These are phyloP conservation scores for Venturia pyrina DNA, from an alignment of 2,329 filamentous ascomycete genomes.

Conservation along the genomic window DNA sequence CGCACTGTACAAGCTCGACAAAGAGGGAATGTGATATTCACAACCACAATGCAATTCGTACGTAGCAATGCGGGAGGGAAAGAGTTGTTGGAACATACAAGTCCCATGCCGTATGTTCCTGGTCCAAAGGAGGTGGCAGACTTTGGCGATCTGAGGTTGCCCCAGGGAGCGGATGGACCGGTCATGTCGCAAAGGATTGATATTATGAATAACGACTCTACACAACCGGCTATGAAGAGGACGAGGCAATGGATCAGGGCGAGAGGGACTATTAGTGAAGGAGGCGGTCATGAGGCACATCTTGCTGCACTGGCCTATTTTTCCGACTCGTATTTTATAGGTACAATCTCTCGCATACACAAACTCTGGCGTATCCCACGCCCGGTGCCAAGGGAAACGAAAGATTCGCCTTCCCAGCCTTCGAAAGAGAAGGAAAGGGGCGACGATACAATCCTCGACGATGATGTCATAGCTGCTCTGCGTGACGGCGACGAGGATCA, in stretches of 20 bases:
- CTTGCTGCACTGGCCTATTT: constrained; percentile 86
- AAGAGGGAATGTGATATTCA: constrained; percentile 83
- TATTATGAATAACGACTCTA: constrained; percentile 21
- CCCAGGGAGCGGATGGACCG: constrained; percentile 33
- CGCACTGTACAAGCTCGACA: constrained; percentile 94
- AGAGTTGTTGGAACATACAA: constrained; percentile 54
- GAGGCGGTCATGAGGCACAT: constrained; percentile 70
- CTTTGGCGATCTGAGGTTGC: constrained; percentile 19
- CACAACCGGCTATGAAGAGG: constrained; percentile 54
- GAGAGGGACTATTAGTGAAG: constrained; percentile 60
- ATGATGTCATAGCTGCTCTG: constrained; percentile 15
- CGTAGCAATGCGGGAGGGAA: constrained; percentile 50
- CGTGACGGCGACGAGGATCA: neutral
- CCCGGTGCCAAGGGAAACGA: constrained; percentile 19
- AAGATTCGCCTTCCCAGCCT: neutral
- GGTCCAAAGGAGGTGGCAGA: constrained; percentile 32
- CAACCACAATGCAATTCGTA: constrained; percentile 85
- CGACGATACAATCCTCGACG: constrained; percentile 18
- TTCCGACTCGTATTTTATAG: constrained; percentile 87
- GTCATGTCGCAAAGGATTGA: constrained; percentile 49
- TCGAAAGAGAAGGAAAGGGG: constrained; percentile 12
- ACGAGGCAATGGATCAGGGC: constrained; percentile 62
- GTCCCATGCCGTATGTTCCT: constrained; percentile 39
- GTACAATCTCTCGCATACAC: constrained; percentile 74
- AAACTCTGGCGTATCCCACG: constrained; percentile 63